Evolutionary conservation across 768 basidiomycete species (phyloP).

Genomic region (Pulveroboletus sp.): DNA sequence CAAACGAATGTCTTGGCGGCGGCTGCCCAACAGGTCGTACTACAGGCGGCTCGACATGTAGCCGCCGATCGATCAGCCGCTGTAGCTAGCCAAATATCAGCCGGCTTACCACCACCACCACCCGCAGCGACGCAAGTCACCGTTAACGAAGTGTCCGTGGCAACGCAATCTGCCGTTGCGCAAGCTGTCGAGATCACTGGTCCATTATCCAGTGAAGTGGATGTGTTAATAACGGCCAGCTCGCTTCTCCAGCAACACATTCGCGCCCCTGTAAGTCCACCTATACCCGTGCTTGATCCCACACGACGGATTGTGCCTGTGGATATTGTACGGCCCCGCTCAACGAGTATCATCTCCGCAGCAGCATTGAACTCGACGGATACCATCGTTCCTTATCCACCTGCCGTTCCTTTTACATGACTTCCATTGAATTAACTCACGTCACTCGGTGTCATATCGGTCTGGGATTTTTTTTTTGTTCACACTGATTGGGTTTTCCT

Average conservation of each 20-base stretch:
- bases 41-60: conserved; percentile 67
- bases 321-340: conserved; percentile 36
- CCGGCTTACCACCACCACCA: conserved; percentile 35
- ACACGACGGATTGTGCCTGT: conserved; percentile 23
- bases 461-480: conserved; percentile 24
- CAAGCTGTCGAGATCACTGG: conserved; percentile 78
- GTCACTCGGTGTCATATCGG: conserved; percentile 23
- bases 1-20: conserved; percentile 60
- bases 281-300: conserved; percentile 23
- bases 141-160: conserved; percentile 55
- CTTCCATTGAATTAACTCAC: conserved; percentile 19
- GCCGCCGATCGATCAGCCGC: conserved; percentile 50
- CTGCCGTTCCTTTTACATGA: conserved; percentile 26
- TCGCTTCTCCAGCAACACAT: conserved; percentile 48
- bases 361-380: conserved; percentile 24
- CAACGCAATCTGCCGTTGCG: conserved; percentile 76
- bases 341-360: conserved; percentile 29
- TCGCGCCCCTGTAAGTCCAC: conserved; percentile 27
- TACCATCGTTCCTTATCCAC: conserved; percentile 20
- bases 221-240: conserved; percentile 72
- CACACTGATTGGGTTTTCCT: conserved; percentile 20
- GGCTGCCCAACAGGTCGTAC: conserved; percentile 79
- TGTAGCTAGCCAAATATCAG: conserved; percentile 38
- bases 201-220: conserved; percentile 71
- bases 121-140: conserved; percentile 42